Percentiles rank a stretch among this genome's conserved stretches.
Conservation (phyloP, 179 eudicot species). For the Nepenthes alata region DNA sequence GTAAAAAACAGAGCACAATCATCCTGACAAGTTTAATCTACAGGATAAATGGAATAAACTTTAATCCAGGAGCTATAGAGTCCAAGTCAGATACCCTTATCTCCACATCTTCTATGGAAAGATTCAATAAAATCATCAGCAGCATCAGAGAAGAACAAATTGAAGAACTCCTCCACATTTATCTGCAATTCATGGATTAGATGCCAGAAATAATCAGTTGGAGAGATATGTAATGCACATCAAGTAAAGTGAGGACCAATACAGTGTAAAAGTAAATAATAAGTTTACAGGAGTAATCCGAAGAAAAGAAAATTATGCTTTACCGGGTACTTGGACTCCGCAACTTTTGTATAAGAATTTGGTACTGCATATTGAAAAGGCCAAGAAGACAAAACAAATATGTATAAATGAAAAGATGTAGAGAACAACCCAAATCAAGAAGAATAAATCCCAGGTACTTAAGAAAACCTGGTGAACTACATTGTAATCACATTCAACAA, state of each 20-base stretch:
- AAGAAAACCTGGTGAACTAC: too few relatives aligned
- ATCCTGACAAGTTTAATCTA: neutral
- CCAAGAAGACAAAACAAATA: too few relatives aligned
- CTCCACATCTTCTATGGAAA: slow-evolving; percentile 68
- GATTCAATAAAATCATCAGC: slow-evolving; percentile 53
- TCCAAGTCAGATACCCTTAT: slow-evolving; percentile 50
- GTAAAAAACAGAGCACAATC: neutral
- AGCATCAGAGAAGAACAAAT: slow-evolving; percentile 57
- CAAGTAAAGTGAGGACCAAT: neutral
- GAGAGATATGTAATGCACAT: neutral
- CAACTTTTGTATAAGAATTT: slow-evolving; percentile 48
- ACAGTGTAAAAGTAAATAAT: neutral
- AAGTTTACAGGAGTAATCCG: neutral
- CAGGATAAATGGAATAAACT: neutral
- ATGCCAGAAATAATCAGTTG: slow-evolving; percentile 4
- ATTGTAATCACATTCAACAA: too few relatives aligned
- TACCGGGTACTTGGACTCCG: slow-evolving; percentile 86
- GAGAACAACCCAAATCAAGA: too few relatives aligned
- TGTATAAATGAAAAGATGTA: too few relatives aligned
- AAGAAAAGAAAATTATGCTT: neutral
- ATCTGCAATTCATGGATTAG: slow-evolving; percentile 37
- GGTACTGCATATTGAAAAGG: slow-evolving; percentile 45
- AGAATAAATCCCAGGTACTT: too few relatives aligned
- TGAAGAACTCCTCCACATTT: slow-evolving; percentile 66
- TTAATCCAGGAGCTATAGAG: neutral